A percentile compares a stretch with the other conserved stretches of the same genome.
phyloP scores from a whole-genome alignment of 1,284 basidiomycete genomes.

The Microbotryum violaceum region DNA sequence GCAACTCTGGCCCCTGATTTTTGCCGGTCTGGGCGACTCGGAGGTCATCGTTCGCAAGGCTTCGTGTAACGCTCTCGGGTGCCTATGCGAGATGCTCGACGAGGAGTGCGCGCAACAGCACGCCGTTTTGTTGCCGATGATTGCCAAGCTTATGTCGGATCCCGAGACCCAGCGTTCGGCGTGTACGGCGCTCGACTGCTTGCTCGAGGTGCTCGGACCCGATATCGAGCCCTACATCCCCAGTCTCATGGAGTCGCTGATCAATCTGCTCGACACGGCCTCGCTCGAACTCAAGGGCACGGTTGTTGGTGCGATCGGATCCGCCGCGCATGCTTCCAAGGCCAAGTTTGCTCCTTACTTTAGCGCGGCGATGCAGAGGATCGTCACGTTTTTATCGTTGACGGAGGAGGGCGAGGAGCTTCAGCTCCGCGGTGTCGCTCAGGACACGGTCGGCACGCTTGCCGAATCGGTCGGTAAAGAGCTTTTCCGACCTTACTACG shows the following conservation, averaged over 20 bases:
- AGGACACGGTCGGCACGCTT: slow-evolving; percentile 96
- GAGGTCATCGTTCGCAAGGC: slow-evolving; percentile 88
- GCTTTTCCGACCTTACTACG: slow-evolving; percentile 89
- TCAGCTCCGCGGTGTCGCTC: slow-evolving; percentile 93
- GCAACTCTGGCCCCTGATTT: slow-evolving; percentile 91
- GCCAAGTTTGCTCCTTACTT: slow-evolving; percentile 91
- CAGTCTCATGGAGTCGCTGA: slow-evolving; percentile 91
- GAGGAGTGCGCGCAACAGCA: slow-evolving; percentile 86
- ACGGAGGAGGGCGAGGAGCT: slow-evolving; percentile 77
- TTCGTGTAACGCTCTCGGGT: slow-evolving; percentile 88
- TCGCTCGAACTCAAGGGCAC: slow-evolving; percentile 84
- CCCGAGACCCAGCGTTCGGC: slow-evolving; percentile 80
- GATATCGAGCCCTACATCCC: slow-evolving; percentile 79
- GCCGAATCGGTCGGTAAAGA: slow-evolving; percentile 95
- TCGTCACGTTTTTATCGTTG: slow-evolving; percentile 75
- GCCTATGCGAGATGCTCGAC: slow-evolving; percentile 95
- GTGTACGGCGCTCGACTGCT: slow-evolving; percentile 91
- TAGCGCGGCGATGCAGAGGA: slow-evolving; percentile 78
- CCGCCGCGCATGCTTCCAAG: slow-evolving; percentile 95
- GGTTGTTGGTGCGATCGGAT: slow-evolving; percentile 95
- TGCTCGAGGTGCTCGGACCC: slow-evolving; percentile 90
- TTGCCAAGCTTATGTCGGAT: slow-evolving; percentile 85
- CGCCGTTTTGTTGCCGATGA: slow-evolving; percentile 76
- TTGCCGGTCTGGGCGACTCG: slow-evolving; percentile 74
- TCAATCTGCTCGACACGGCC: slow-evolving; percentile 77